Evolutionary conservation across 1,139 yeast genomes (phyloP).

Genomic region (Pichia sp.): DNA sequence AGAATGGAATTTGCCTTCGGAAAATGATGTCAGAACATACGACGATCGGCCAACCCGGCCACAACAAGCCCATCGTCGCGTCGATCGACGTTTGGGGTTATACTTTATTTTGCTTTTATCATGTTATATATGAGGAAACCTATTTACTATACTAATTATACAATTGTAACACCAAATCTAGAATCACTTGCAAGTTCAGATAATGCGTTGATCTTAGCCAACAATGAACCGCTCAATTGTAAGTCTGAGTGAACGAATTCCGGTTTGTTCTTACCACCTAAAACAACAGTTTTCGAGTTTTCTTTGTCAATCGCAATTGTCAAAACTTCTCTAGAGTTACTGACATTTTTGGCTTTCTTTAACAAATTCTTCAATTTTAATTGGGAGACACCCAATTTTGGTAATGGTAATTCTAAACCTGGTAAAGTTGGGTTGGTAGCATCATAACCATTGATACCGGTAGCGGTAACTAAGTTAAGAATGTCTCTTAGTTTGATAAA

Average conservation of each 20-base stretch:
- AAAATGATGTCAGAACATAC: too few relatives aligned
- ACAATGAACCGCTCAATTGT: conserved; percentile 40
- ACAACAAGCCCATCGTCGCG: not conserved
- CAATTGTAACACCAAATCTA: conserved; percentile 58
- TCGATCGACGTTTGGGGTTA: not conserved
- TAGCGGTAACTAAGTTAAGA: conserved; percentile 51
- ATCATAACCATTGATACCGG: conserved; percentile 58
- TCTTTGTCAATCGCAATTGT: conserved; percentile 54
- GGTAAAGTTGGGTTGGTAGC: conserved; percentile 61
- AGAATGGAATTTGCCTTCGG: too few relatives aligned
- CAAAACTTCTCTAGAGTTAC: conserved; percentile 71
- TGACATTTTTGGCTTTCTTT: conserved; percentile 43
- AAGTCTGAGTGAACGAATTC: conserved; percentile 81
- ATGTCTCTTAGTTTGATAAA: conserved; percentile 62
- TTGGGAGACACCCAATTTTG: conserved; percentile 59
- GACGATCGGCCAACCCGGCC: too few relatives aligned
- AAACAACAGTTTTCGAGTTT: conserved; percentile 50
- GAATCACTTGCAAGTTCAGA: conserved; percentile 52
- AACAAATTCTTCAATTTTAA: conserved; percentile 55
- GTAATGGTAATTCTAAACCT: conserved; percentile 66
- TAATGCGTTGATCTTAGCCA: conserved; percentile 45
- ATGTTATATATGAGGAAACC: too few relatives aligned
- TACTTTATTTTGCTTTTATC: too few relatives aligned
- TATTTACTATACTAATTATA: conserved; percentile 30
- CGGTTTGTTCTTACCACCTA: conserved; percentile 64